phyloP scores from a whole-genome alignment of 495 filamentous ascomycete species.

The Cairneyella variabilis region DNA sequence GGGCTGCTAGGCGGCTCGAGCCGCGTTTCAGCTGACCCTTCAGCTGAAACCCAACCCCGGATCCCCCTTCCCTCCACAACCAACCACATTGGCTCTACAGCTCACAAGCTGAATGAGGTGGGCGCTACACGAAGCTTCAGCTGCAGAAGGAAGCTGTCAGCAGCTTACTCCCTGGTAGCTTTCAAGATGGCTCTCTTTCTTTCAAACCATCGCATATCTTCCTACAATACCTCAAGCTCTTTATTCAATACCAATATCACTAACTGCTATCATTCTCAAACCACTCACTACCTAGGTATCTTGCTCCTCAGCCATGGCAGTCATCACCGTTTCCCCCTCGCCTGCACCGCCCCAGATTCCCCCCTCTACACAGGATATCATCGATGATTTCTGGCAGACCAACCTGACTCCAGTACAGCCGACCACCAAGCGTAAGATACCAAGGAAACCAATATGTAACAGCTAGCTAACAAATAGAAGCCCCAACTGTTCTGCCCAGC shows the following conservation, averaged over 20 bases:
- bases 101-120: not conserved
- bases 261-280: too few relatives aligned
- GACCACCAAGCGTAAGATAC: not conserved
- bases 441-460: not conserved
- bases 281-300: not conserved
- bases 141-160: too few relatives aligned
- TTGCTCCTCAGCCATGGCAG: not conserved
- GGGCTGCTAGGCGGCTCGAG: too few relatives aligned
- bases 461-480: constrained; percentile 20
- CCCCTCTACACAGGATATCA: not conserved
- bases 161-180: not conserved
- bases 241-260: not conserved
- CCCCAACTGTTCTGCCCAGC: constrained; percentile 68
- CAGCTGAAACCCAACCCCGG: not conserved
- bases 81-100: not conserved
- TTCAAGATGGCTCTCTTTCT: not conserved
- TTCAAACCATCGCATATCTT: not conserved
- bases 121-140: too few relatives aligned
- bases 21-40: not conserved
- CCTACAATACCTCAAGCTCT: not conserved
- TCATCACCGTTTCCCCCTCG: not conserved
- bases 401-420: not conserved
- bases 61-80: not conserved
- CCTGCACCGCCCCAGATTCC: not conserved
- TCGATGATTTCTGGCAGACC: constrained; percentile 5